A percentile compares a stretch with the other conserved stretches of the same genome.
phyloP scores from a whole-genome alignment of 495 filamentous ascomycete genomes.

The Annulohypoxylon stygium region DNA sequence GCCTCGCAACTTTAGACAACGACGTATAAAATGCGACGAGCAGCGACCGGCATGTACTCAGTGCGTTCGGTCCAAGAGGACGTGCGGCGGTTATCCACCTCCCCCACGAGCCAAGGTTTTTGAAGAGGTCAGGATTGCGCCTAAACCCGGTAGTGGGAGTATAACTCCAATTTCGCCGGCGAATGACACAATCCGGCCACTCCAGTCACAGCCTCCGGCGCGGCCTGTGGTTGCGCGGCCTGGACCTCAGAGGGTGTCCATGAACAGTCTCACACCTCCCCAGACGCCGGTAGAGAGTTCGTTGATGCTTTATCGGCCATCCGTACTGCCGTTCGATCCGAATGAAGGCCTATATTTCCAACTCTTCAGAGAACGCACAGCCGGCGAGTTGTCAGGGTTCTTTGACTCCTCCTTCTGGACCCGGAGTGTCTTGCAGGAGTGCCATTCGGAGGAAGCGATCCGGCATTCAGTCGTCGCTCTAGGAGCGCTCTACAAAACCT shows the following conservation, averaged over 20 bases:
- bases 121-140: conserved; percentile 60
- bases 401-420: conserved; percentile 75
- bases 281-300: conserved; percentile 50
- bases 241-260: neutral
- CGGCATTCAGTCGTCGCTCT: conserved; percentile 75
- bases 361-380: conserved; percentile 69
- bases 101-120: conserved; percentile 58
- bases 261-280: conserved; percentile 47
- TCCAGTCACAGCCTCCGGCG: conserved; percentile 19
- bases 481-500: conserved; percentile 72
- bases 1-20: conserved; percentile 58
- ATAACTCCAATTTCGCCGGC: conserved; percentile 29
- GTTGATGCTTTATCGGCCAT: conserved; percentile 51
- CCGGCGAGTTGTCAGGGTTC: conserved; percentile 71
- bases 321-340: conserved; percentile 54
- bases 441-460: conserved; percentile 71
- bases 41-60: conserved; percentile 69
- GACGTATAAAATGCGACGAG: conserved; percentile 77
- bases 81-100: conserved; percentile 66
- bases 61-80: conserved; percentile 65
- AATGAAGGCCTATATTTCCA: conserved; percentile 70
- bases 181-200: conserved; percentile 7
- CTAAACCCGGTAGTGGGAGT: conserved; percentile 53
- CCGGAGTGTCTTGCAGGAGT: conserved; percentile 68
- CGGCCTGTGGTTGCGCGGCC: conserved; percentile 6